A percentile compares a stretch with the other conserved stretches of the same genome.
Conservation (phyloP, 1,284 basidiomycete species). For the Ustilago bromivora region DNA sequence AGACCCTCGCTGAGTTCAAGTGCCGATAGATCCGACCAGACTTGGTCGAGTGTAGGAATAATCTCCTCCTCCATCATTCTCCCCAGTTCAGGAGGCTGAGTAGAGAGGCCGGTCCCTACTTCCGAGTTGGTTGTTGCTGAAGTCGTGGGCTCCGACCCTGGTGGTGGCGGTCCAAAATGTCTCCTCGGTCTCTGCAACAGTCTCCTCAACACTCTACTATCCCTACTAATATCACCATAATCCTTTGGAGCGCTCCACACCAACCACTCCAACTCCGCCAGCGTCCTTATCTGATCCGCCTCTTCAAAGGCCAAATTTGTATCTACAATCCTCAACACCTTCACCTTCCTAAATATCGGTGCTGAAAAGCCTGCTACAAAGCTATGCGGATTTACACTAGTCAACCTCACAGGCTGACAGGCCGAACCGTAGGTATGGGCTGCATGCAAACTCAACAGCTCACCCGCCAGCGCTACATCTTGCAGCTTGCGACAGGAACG, state of each 20-base stretch:
- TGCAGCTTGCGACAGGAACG: conserved; percentile 59
- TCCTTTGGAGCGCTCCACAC: conserved; percentile 62
- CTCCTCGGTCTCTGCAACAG: conserved; percentile 42
- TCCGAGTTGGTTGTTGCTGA: neutral
- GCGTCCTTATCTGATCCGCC: conserved; percentile 58
- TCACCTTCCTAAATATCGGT: conserved; percentile 62
- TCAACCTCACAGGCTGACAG: conserved; percentile 61
- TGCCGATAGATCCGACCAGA: conserved; percentile 37
- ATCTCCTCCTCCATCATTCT: neutral
- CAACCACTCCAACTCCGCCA: conserved; percentile 57
- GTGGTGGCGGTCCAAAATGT: conserved; percentile 20
- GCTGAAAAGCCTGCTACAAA: conserved; percentile 65
- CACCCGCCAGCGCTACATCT: conserved; percentile 63
- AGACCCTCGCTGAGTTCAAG: conserved; percentile 43
- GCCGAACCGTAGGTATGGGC: conserved; percentile 64
- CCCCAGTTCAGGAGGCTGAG: neutral
- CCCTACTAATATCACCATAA: conserved; percentile 57
- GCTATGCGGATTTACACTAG: conserved; percentile 66
- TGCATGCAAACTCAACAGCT: conserved; percentile 55
- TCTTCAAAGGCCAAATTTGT: conserved; percentile 64
- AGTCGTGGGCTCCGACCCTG: neutral
- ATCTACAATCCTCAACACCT: conserved; percentile 58
- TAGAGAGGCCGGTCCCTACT: neutral
- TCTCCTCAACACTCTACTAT: conserved; percentile 49
- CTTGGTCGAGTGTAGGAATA: conserved; percentile 11